Percentiles rank a stretch among this genome's conserved stretches.
Evolutionary conservation across 1,284 basidiomycete species (phyloP).

Genomic region (Sanghuangporus weigelae): DNA sequence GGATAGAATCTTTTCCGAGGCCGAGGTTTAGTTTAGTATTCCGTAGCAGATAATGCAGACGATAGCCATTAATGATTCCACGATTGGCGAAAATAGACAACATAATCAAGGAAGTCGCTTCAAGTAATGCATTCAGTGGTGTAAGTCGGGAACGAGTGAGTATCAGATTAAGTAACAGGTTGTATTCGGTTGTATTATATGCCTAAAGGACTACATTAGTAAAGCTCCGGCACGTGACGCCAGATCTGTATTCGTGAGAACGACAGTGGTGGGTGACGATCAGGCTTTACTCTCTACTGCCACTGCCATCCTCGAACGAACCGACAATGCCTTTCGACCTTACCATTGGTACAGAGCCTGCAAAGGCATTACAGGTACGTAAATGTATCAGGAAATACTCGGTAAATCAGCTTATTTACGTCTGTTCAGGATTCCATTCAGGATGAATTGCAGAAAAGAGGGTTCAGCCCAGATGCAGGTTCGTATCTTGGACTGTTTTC

Average conservation of each 20-base stretch:
- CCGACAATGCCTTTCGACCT: constrained; percentile 65
- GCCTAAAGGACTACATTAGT: neutral
- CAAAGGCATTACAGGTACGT: constrained; percentile 62
- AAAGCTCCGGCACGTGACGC: neutral
- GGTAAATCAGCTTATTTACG: constrained; percentile 15
- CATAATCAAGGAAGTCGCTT: neutral
- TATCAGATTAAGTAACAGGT: neutral
- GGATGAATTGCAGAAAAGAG: constrained; percentile 71
- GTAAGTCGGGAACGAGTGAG: neutral
- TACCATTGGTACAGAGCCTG: constrained; percentile 73
- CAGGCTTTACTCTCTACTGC: neutral
- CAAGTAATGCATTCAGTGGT: neutral
- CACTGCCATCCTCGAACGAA: constrained; percentile 8
- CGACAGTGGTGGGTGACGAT: neutral
- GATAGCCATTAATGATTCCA: no score
- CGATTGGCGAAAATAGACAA: no score
- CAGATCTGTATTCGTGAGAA: neutral
- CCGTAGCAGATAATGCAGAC: no score
- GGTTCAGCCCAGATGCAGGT: constrained; percentile 77
- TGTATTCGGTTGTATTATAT: neutral
- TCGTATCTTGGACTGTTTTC: constrained; percentile 25
- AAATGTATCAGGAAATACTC: neutral
- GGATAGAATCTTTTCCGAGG: no score
- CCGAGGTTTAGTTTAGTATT: no score
- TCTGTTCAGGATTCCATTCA: constrained; percentile 66